These are phyloP conservation scores for Penicillium macrosclerotiorum DNA, from an alignment of 495 filamentous ascomycete genomes.

Conservation along the genomic window DNA sequence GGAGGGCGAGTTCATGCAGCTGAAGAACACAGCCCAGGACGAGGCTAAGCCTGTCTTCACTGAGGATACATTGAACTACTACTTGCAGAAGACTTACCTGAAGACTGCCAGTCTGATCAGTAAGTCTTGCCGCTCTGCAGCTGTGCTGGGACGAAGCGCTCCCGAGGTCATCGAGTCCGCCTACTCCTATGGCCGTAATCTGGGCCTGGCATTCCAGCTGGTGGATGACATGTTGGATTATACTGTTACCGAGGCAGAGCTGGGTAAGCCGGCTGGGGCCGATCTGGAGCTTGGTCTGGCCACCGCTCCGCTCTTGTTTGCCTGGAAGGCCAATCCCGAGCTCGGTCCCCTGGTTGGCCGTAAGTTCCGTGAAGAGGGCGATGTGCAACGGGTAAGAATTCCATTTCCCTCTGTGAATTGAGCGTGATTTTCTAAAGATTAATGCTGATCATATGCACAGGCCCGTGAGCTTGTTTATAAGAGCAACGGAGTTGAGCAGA, in stretches of 20 bases:
- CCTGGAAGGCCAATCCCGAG: slow-evolving; percentile 86
- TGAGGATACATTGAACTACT: slow-evolving; percentile 85
- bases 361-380: slow-evolving; percentile 80
- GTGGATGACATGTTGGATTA: slow-evolving; percentile 99
- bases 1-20: slow-evolving; percentile 98
- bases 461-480: slow-evolving; percentile 78
- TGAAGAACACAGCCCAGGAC: slow-evolving; percentile 91
- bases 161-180: slow-evolving; percentile 83
- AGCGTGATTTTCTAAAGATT: background rate
- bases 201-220: slow-evolving; percentile 95
- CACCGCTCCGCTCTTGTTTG: slow-evolving; percentile 93
- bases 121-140: slow-evolving; percentile 89
- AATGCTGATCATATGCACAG: slow-evolving; percentile 39
- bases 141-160: slow-evolving; percentile 75
- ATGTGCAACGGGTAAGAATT: slow-evolving; percentile 71
- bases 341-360: slow-evolving; percentile 86
- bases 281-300: slow-evolving; percentile 92
- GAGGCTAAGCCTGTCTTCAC: slow-evolving; percentile 79
- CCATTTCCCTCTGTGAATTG: background rate
- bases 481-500: slow-evolving; percentile 88
- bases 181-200: slow-evolving; percentile 85
- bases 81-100: slow-evolving; percentile 98
- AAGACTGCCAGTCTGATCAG: slow-evolving; percentile 95
- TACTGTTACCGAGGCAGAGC: slow-evolving; percentile 74
- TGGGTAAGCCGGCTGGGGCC: slow-evolving; percentile 93